A percentile compares a stretch with the other conserved stretches of the same genome.
Evolutionary conservation across 768 basidiomycete genomes (phyloP).

Genomic region (Naganishia vaughanmartiniae): DNA sequence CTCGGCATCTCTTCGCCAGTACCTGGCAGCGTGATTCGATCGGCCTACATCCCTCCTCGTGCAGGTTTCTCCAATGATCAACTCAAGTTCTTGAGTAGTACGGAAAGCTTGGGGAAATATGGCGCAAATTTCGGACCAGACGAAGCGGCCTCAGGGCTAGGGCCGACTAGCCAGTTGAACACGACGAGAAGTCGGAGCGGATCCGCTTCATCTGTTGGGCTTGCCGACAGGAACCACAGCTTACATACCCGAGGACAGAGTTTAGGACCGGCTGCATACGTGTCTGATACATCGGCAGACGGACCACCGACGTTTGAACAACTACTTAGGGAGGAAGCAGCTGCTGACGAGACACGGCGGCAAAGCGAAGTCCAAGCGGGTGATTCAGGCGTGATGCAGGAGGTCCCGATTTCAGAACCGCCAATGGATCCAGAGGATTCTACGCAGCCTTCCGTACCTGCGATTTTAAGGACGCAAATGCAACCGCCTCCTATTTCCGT

Average conservation of each 20-base stretch:
- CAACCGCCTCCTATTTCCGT: slow-evolving; percentile 4
- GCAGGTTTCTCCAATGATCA: slow-evolving; percentile 28
- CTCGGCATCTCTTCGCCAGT: slow-evolving; percentile 28
- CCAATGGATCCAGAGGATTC: not conserved
- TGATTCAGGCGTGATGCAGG: too few relatives aligned
- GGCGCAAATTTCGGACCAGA: slow-evolving; percentile 19
- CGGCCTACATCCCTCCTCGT: slow-evolving; percentile 23
- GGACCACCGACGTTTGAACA: slow-evolving; percentile 20
- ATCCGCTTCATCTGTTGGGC: slow-evolving; percentile 7
- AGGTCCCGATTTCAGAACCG: not conserved
- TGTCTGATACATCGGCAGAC: not conserved
- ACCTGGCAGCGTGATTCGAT: slow-evolving; percentile 24
- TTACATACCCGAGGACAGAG: not conserved
- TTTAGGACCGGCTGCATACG: not conserved
- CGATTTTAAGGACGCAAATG: not conserved
- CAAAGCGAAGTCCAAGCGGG: not conserved
- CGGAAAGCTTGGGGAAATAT: slow-evolving; percentile 30
- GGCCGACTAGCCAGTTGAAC: not conserved
- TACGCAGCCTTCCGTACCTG: not conserved
- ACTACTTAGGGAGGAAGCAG: slow-evolving; percentile 18
- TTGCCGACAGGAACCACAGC: not conserved
- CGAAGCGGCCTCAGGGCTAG: not conserved
- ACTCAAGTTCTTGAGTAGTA: slow-evolving; percentile 30
- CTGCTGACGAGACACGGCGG: slow-evolving; percentile 5
- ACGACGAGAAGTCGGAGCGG: slow-evolving; percentile 17